Base-by-base conservation (phyloP, 352 stramenopile species). In the Peronospora belbahrii region DNA sequence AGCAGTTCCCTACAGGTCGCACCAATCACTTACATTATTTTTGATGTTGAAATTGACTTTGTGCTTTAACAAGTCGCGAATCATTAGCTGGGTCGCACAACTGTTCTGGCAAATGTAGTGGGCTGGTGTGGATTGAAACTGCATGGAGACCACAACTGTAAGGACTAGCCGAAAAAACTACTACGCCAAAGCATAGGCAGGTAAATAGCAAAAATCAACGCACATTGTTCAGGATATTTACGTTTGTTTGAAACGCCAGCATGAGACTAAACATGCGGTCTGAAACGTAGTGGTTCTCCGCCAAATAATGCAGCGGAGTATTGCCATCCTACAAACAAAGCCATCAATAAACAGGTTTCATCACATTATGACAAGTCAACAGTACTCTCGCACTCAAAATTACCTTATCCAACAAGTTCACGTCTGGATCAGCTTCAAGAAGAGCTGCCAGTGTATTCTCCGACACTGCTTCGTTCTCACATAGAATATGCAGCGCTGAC, bases 31-130 rank as follows among this genome's bases (percentile, higher is more conserved):
- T 45, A 91, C 80, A 32, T 92, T 88, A 59, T 92, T 85, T 28
- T 70, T 69, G 36, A 74, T 47, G 44, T 84, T 88, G 17, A 82
- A 77, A 44, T 92, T 67, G n/a, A 68, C 70, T 38, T 74, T 65
- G 53, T 80, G 59, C 25, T 79, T 48, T 8, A 89, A 48, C 46
- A 87, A 62, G 23, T 59, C 30, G 1, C 39, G 35, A 7, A 92
- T 59, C 38, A 83, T 67, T 10, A 54, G 33, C 8, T 65, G 48
- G 0, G 66, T 73, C 14, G 88, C 49, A 0, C 47, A 42, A 27
- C 57, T 74, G 49, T 83, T 86, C 48, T 92, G 77, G 40, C 74
- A 83, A 22, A 92, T 50, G 41, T 73, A 81, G 63, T 92, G 75
- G 27, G 83, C 74, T 42, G 80, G 62, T 2, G 72, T 87, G 23